Evolutionary conservation across 768 basidiomycete species (phyloP).

Genomic region (Daedalea quercina): DNA sequence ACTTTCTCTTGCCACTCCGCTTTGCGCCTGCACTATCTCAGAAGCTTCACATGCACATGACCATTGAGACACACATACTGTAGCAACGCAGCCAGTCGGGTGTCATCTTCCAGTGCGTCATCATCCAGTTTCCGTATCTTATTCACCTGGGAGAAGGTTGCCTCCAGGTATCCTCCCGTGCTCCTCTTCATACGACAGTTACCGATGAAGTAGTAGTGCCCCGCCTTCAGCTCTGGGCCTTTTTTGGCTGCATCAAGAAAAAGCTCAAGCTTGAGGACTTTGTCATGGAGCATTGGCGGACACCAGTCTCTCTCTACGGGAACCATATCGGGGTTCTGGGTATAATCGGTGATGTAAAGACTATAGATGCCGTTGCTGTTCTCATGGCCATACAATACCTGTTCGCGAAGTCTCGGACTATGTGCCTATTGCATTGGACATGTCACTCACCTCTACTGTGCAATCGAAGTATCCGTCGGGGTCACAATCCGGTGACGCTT

Average conservation of each 20-base stretch:
- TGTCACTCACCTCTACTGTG: conserved; percentile 38
- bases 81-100: conserved; percentile 41
- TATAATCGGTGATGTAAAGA: conserved; percentile 66
- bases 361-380: conserved; percentile 34
- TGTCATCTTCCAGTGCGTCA: conserved; percentile 27
- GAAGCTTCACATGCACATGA: background rate
- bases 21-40: conserved; percentile 38
- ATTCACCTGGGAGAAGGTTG: conserved; percentile 42
- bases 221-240: conserved; percentile 37
- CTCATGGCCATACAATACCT: conserved; percentile 44
- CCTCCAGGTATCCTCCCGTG: conserved; percentile 39
- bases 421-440: background rate
- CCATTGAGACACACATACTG: conserved; percentile 26
- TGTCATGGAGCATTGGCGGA: conserved; percentile 34
- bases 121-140: conserved; percentile 42
- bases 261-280: conserved; percentile 48
- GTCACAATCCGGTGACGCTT: conserved; percentile 12
- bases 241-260: conserved; percentile 45
- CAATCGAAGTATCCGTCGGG: conserved; percentile 21
- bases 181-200: conserved; percentile 43
- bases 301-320: conserved; percentile 40
- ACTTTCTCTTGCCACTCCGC: conserved; percentile 31
- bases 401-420: background rate
- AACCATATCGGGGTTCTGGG: conserved; percentile 30
- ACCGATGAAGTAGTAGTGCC: conserved; percentile 44